Percentiles rank a stretch among this genome's conserved stretches.
These are phyloP conservation scores for Phytophthora colocasiae DNA, from an alignment of 352 stramenopile genomes.

Conservation along the genomic window DNA sequence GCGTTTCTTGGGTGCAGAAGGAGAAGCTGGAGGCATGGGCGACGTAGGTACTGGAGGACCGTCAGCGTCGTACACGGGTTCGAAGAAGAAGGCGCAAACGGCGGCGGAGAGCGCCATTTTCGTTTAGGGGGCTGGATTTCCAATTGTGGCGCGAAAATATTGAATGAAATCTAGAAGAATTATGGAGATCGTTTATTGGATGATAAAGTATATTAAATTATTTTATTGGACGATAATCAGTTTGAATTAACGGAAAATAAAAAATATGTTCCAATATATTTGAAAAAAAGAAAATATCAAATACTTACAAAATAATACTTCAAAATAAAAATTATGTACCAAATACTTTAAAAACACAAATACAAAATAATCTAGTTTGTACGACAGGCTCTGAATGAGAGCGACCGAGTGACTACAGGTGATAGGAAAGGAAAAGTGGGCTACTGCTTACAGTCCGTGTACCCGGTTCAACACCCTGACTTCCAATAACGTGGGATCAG, in stretches of 20 bases:
- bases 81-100: constrained; percentile 53
- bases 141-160: constrained; percentile 12
- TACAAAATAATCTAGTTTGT: no score
- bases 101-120: constrained; percentile 28
- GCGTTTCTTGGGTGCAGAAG: constrained; percentile 18
- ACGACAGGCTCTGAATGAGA: constrained; percentile 1
- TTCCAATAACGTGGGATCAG: constrained; percentile 1
- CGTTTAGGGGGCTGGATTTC: background rate
- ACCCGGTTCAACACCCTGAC: background rate
- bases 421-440: background rate
- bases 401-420: background rate
- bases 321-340: no score
- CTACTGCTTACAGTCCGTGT: background rate
- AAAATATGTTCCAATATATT: background rate
- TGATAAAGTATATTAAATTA: background rate
- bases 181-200: constrained; percentile 4
- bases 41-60: background rate
- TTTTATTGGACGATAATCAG: background rate
- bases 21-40: background rate
- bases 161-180: constrained; percentile 25
- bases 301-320: no score
- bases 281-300: no score
- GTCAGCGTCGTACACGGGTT: constrained; percentile 29
- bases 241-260: background rate
- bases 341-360: no score